Conservation (phyloP, 2,329 filamentous ascomycete species). For the Colletotrichum destructivum region DNA sequence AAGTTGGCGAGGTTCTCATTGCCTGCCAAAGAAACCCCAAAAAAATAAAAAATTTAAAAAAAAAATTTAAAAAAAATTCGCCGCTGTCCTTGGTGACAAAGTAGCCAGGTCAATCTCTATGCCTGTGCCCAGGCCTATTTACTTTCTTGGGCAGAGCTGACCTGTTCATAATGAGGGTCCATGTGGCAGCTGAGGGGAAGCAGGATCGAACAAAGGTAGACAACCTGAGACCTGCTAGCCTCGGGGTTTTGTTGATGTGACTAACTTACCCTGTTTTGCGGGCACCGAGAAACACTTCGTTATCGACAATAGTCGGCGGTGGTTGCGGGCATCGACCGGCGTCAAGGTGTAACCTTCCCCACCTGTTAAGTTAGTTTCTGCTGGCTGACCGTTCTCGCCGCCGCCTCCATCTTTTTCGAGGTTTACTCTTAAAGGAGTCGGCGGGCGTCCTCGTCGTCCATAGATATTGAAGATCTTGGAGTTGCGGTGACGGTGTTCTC, state of each 20-base stretch:
- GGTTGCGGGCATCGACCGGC: slow-evolving; percentile 5
- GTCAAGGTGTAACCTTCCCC: neutral
- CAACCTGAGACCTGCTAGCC: slow-evolving; percentile 4
- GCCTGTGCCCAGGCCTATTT: slow-evolving; percentile 2
- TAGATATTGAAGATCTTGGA: neutral
- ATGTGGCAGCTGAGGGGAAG: slow-evolving; percentile 2
- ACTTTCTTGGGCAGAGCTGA: neutral
- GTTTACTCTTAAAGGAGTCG: slow-evolving; percentile 5
- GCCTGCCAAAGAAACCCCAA: neutral
- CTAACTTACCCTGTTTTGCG: neutral
- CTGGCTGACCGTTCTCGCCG: neutral
- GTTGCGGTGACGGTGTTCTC: slow-evolving; percentile 28
- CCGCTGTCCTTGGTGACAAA: slow-evolving; percentile 12
- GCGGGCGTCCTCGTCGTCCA: neutral
- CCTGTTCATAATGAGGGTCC: neutral
- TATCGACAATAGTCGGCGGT: slow-evolving; percentile 11
- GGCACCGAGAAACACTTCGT: slow-evolving; percentile 10
- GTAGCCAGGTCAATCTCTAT: slow-evolving; percentile 1
- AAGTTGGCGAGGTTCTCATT: neutral
- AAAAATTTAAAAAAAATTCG: too few species aligned
- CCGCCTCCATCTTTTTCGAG: slow-evolving; percentile 13
- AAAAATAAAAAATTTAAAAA: slow-evolving; percentile 5
- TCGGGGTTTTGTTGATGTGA: neutral
- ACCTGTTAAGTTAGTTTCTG: neutral
- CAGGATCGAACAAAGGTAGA: slow-evolving; percentile 8